A percentile compares a stretch with the other conserved stretches of the same genome.
Evolutionary conservation across 176 grass and related monocot species (phyloP).

Genomic region (Oropetium thomaeum): DNA sequence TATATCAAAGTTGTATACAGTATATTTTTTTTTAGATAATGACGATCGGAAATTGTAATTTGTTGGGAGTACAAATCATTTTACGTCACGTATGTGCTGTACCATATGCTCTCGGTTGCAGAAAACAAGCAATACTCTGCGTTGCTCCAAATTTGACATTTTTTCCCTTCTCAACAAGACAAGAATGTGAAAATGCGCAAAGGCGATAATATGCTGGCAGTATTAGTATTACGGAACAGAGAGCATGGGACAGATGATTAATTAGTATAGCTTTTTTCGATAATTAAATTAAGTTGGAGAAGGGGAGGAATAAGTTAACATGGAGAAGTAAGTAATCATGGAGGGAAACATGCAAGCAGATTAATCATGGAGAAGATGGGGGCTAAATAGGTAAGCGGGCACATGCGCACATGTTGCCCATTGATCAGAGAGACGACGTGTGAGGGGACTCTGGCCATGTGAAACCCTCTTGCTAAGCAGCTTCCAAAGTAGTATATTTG

Average conservation of each 20-base stretch:
- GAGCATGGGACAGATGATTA: neutral
- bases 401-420: slow-evolving; percentile 57
- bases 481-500: slow-evolving; percentile 46
- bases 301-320: slow-evolving; percentile 47
- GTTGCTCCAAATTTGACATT: no score
- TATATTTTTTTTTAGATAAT: no score
- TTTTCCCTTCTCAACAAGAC: neutral
- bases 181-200: neutral
- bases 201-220: no score
- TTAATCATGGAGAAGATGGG: slow-evolving; percentile 53
- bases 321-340: slow-evolving; percentile 45
- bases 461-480: slow-evolving; percentile 70
- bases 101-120: no score
- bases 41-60: neutral
- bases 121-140: no score
- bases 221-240: neutral
- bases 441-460: slow-evolving; percentile 62
- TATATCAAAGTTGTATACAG: slow-evolving; percentile 5
- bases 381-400: slow-evolving; percentile 31
- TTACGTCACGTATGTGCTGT: no score
- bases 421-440: neutral
- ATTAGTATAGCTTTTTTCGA: neutral
- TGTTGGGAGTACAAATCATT: no score
- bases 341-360: slow-evolving; percentile 55
- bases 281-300: neutral